Percentiles rank a stretch among this genome's conserved stretches.
These are phyloP conservation scores for Fusarium humuli DNA, from an alignment of 2,329 filamentous ascomycete genomes.

Conservation along the genomic window DNA sequence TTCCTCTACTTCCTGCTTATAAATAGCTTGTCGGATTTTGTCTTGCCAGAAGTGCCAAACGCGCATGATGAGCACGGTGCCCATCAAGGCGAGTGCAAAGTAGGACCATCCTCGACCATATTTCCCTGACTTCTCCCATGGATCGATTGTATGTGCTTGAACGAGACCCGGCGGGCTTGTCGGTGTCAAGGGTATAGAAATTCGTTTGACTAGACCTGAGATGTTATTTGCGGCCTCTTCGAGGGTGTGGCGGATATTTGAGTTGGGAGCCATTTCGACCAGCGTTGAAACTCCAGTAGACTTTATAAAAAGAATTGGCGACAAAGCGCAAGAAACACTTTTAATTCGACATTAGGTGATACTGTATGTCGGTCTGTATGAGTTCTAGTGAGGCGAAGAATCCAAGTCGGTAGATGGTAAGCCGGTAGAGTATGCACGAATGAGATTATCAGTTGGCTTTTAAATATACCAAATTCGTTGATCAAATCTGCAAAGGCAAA, in stretches of 20 bases:
- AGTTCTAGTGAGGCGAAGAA: slow-evolving; percentile 1
- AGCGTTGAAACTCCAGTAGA: slow-evolving; percentile 42
- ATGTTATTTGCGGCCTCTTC: slow-evolving; percentile 52
- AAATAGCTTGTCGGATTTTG: slow-evolving; percentile 88
- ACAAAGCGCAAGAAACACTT: slow-evolving; percentile 41
- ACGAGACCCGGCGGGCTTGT: slow-evolving; percentile 71
- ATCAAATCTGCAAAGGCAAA: slow-evolving; percentile 12
- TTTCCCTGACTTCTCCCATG: slow-evolving; percentile 84
- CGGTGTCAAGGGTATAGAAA: slow-evolving; percentile 69
- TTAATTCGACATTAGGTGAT: slow-evolving; percentile 46
- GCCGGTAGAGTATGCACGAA: slow-evolving; percentile 9
- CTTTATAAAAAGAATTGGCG: slow-evolving; percentile 33
- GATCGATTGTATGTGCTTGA: slow-evolving; percentile 75
- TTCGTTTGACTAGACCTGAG: slow-evolving; percentile 63
- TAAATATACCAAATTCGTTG: slow-evolving; percentile 47
- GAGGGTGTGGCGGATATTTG: slow-evolving; percentile 49
- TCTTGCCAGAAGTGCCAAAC: slow-evolving; percentile 93
- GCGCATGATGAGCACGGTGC: slow-evolving; percentile 74
- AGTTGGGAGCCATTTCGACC: slow-evolving; percentile 57
- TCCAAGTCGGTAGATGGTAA: background rate
- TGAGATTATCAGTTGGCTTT: slow-evolving; percentile 14
- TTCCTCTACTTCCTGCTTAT: slow-evolving; percentile 82
- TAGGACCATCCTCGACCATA: slow-evolving; percentile 91
- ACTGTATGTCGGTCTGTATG: slow-evolving; percentile 18
- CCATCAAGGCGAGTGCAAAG: slow-evolving; percentile 80